Evolutionary conservation across 164 flowering plant genomes (phyloP), one percentile per base, ranked within the genome.

Genomic region (Aristolochia fimbriata): DNA sequence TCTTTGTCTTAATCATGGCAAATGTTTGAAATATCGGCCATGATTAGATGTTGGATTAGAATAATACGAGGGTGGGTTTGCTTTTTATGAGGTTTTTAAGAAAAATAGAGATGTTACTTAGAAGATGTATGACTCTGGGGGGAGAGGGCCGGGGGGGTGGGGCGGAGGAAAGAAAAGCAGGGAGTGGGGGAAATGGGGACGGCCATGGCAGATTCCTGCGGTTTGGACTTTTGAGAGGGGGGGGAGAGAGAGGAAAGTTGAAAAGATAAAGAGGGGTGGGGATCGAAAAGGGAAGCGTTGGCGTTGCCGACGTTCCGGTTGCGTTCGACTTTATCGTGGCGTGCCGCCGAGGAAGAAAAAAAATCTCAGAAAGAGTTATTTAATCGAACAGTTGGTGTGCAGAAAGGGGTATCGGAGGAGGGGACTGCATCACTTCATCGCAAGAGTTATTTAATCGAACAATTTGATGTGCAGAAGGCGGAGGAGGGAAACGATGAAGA

Each of bases 11-110:
- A 33, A 23, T 59, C 8, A 62, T 62, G 23, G 45, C 64, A 37
- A 21, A 33, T 62, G 64, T 62, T 62, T 62, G 64, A 62, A 37
- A 52, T 51, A 52, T 22, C 43, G n/a, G 31, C 19, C 64, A 61
- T 51, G 57, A 61, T 61, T 61, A 61, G 64, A 41, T 16, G 27
- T 31, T 23, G 22, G 13, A 43, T 52, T 23, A 41, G 22, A 52
- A 24, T 22, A 62, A 49, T 5, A 23, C 41, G 3, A 20, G 9
- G 12, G 51, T 2, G 15, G 41, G 43, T 1, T 3, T 37, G 4
- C 8, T 5, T 10, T 37, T 37, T 37, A 16, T 61, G 31, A 7
- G 20, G 43, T 6, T 7, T 20, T 46, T 1, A 17, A 47, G 15
- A 4, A 11, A 37, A 13, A 58, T 19, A 21, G 16, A 11, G n/a